Percentiles rank a stretch among this genome's conserved stretches.
These are phyloP conservation scores for Funneliformis mosseae DNA, from an alignment of 192 early-diverging fungal species.

Conservation along the genomic window DNA sequence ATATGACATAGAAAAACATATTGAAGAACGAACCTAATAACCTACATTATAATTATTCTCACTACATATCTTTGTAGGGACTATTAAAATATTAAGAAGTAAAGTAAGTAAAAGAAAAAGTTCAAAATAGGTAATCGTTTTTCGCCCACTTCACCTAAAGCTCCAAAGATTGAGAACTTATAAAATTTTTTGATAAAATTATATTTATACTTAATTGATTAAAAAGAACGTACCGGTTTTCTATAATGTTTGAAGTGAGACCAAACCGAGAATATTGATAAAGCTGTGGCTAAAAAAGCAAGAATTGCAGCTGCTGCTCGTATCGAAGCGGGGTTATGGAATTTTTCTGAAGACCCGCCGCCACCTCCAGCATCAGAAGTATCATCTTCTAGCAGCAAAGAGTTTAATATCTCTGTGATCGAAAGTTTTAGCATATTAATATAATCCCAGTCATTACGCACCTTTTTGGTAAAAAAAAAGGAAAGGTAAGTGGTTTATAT, in stretches of 20 bases:
- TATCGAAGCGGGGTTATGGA: background rate
- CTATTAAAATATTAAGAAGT: slow-evolving; percentile 13
- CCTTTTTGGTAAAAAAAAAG: no score
- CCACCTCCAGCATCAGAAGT: background rate
- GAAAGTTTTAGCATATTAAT: no score
- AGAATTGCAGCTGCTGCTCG: slow-evolving; percentile 46
- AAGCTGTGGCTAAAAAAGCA: slow-evolving; percentile 49
- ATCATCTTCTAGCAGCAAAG: no score
- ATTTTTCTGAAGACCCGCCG: slow-evolving; percentile 5
- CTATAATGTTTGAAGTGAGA: slow-evolving; percentile 62
- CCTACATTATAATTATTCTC: slow-evolving; percentile 35
- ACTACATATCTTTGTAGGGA: slow-evolving; percentile 34
- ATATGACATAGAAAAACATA: slow-evolving; percentile 40
- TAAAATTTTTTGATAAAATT: background rate
- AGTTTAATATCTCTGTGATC: no score
- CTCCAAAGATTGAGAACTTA: background rate
- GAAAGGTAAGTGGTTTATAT: no score
- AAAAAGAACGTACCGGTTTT: slow-evolving; percentile 51
- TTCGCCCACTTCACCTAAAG: background rate
- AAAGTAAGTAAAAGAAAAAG: background rate
- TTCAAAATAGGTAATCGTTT: background rate
- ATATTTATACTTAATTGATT: background rate
- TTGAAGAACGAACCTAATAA: background rate
- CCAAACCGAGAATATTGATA: slow-evolving; percentile 57
- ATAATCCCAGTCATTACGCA: no score